Base-by-base conservation (phyloP, 164 flowering plant genomes). In the Magnolia sinica region DNA sequence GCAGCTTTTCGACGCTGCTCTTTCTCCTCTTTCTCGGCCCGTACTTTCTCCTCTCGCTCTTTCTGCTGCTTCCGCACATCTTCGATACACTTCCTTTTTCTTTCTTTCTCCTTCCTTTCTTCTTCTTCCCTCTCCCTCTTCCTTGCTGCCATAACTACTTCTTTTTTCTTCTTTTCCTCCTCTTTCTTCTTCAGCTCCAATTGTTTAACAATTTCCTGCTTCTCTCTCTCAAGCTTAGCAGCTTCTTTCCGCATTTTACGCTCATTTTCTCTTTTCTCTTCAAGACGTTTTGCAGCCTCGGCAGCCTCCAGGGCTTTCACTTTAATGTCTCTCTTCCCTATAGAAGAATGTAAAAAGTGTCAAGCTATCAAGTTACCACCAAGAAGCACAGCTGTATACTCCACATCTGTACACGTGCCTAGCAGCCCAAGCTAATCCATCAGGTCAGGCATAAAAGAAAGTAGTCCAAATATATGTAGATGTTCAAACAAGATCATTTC, bases 271-370 rank as follows among this genome's bases (percentile, higher is more conserved):
- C 75, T 96, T 80, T 89, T 83, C 83, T 89, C 92, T 82, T 87
- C 95, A 70, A 89, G 83, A 45, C 89, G 92, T 81, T 88, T 96
- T 71, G 94, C 92, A 82, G 92, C 92, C 78, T 88, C 97, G 73
- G 99, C 99, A 79, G 89, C 89, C 83, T 94, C 96, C 69, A 96
- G 84, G 64, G 98, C 92, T 86, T 89, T 96, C 77, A 96, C 96
- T 85, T 89, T 92, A 55, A 91, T 74, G 59, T 94, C 98, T 80
- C 95, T 89, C 88, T 91, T 96, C 55, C 90, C 98, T 96, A 64
- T 7, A 50, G 18, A 27, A 70, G 37, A 49, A 18, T 10, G 45
- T 69, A 52, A 70, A 16, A 31, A 70, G 73, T 49, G 3, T 45
- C 24, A 74, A 67, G 37, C 50, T 37, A 73, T 55, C 74, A 78